Percentiles rank a stretch among this genome's conserved stretches.
Evolutionary conservation across 2,329 filamentous ascomycete species (phyloP).

Genomic region (Trichoderma citrinoviride): DNA sequence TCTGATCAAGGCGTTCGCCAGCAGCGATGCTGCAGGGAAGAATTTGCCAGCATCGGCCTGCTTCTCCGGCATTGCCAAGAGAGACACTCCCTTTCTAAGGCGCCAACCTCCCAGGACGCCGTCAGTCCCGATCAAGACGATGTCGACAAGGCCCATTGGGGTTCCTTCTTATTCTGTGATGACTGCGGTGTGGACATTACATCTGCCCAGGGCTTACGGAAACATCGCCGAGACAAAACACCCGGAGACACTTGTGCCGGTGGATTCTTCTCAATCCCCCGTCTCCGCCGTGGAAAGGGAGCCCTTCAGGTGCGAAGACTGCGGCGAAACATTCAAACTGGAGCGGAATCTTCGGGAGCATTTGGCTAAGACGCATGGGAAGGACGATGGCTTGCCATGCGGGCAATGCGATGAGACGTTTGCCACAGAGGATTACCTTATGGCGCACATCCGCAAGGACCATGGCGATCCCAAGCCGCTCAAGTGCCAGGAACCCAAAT

Average conservation of each 20-base stretch:
- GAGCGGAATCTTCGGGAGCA: too few species aligned
- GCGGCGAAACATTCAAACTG: too few species aligned
- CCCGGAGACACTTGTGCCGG: background rate
- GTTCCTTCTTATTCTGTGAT: background rate
- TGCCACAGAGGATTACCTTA: background rate
- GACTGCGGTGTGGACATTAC: background rate
- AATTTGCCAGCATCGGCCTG: background rate
- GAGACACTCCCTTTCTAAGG: background rate
- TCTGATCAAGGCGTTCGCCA: background rate
- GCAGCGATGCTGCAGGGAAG: background rate
- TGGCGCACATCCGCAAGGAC: too few species aligned
- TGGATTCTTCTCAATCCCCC: too few species aligned
- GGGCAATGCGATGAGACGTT: too few species aligned
- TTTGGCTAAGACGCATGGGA: too few species aligned
- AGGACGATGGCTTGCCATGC: too few species aligned
- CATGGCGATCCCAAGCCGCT: too few species aligned
- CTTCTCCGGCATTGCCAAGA: background rate
- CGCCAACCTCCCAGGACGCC: background rate
- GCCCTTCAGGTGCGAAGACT: too few species aligned
- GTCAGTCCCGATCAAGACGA: background rate
- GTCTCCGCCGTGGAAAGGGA: too few species aligned
- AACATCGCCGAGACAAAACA: background rate
- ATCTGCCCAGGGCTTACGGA: background rate
- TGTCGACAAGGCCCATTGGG: background rate
- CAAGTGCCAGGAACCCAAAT: too few species aligned